Base-by-base conservation (phyloP, 441 rosid genomes). In the Manihot esculenta region DNA sequence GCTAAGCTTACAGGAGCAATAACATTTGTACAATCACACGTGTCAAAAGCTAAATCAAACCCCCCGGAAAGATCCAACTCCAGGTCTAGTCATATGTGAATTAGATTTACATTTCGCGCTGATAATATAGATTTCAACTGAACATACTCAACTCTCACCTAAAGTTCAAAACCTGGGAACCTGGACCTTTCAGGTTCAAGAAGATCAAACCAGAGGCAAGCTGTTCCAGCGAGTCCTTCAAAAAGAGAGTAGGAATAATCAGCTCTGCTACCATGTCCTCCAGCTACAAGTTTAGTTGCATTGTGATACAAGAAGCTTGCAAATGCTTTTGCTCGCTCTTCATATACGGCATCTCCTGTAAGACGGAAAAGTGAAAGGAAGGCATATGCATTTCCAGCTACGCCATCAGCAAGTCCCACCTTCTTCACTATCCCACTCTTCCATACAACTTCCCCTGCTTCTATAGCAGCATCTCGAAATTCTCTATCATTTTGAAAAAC, bases 361-460 rank as follows among this genome's bases (percentile, higher is more conserved):
- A 89, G 78, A 44, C 90, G 86, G 49, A 82, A 77, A 10, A 93
- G 92, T 1, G 98, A 88, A 27, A 90, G 92, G 71, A 93, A 89
- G 13, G 92, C 87, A 2, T 89, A 90, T 0, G 97, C 91, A 63
- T 93, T 93, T 27, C 97, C 98, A 0, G 94, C 81, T 13, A 75
- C 85, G 14, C 97, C 98, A 71, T 93, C 94, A 0, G 91, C 90
- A 14, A 93, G 85, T 33, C 95, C 95, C 10, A 78, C 88, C 75
- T 88, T 89, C 76, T 91, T 91, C 76, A 84, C 84, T 62, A 89
- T 79, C 44, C 97, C 97, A 64, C 75, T 91, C 74, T 88, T 93
- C 97, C 97, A 93, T 38, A 93, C 96, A 2, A 93, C 97, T 75
- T 93, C 96, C 64, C 98, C 97, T 44, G 98, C 98, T 81, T 93